Evolutionary conservation across 1,284 basidiomycete species (phyloP).

Genomic region (Moesziomyces sp.): DNA sequence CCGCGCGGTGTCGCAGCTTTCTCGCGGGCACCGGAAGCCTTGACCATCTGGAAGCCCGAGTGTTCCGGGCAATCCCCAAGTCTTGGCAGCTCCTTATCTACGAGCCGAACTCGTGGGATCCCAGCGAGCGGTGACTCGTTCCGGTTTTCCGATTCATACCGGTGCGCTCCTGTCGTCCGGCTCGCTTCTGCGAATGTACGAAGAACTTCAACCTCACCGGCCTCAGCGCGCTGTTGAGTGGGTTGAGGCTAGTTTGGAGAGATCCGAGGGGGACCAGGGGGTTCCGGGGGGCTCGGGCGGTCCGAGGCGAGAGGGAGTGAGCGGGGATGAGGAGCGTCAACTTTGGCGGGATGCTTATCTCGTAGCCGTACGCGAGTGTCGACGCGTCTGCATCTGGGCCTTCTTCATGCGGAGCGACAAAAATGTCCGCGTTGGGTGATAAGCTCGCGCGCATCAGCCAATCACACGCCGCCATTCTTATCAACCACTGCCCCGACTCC

Average conservation of each 20-base stretch:
- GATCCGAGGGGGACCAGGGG: neutral
- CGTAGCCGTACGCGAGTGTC: neutral
- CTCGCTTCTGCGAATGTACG: too few relatives aligned
- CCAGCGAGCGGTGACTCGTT: too few relatives aligned
- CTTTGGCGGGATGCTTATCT: constrained; percentile 2
- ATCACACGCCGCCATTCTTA: constrained; percentile 2
- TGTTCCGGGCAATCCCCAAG: too few relatives aligned
- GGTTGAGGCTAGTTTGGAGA: too few relatives aligned
- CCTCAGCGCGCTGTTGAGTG: too few relatives aligned
- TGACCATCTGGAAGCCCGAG: too few relatives aligned
- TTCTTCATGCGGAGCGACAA: neutral
- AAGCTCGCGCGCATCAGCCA: neutral
- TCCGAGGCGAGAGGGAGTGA: neutral
- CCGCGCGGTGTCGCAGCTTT: too few relatives aligned
- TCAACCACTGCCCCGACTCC: neutral
- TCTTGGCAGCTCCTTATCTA: constrained; percentile 10
- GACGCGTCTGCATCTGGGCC: neutral
- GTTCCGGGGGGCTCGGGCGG: neutral
- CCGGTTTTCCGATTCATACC: too few relatives aligned
- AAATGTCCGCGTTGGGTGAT: constrained; percentile 1
- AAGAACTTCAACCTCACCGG: too few relatives aligned
- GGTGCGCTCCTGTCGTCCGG: too few relatives aligned
- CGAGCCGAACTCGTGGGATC: constrained; percentile 2
- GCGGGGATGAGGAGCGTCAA: constrained; percentile 4
- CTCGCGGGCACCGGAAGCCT: too few relatives aligned